These are phyloP conservation scores for Trichosporon sp. DNA, from an alignment of 1,284 basidiomycete genomes.

Conservation along the genomic window DNA sequence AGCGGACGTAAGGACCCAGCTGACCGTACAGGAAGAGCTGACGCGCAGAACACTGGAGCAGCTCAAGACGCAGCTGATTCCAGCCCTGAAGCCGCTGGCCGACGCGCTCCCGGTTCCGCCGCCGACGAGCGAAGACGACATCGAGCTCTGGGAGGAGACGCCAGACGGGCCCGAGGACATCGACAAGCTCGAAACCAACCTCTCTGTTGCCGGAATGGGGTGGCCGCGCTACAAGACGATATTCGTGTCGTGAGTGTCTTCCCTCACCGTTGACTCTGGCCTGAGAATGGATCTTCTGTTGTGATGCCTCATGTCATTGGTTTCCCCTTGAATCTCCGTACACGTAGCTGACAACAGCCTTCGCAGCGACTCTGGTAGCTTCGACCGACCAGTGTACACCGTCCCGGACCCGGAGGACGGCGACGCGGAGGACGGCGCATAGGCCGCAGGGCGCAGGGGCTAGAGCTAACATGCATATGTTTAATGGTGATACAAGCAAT, in stretches of 20 bases:
- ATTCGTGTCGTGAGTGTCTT: conserved; percentile 35
- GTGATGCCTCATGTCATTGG: neutral
- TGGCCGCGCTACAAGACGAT: conserved; percentile 42
- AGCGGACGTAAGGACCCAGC: conserved; percentile 31
- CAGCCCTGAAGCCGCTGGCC: conserved; percentile 29
- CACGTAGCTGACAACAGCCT: conserved; percentile 24
- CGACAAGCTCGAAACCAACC: conserved; percentile 12
- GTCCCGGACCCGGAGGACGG: conserved; percentile 21
- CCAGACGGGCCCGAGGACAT: conserved; percentile 13
- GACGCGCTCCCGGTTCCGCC: conserved; percentile 15
- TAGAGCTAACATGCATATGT: conserved; percentile 8
- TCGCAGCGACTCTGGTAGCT: conserved; percentile 27
- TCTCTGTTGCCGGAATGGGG: conserved; percentile 22
- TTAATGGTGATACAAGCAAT: neutral
- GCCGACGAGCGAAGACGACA: conserved; percentile 23
- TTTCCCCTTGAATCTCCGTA: too few relatives aligned
- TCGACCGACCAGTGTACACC: conserved; percentile 30
- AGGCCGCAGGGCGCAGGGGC: neutral
- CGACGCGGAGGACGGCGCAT: conserved; percentile 13
- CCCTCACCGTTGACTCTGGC: too few relatives aligned
- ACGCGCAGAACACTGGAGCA: conserved; percentile 8
- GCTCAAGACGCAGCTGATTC: conserved; percentile 22
- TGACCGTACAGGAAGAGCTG: neutral
- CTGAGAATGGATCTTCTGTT: too few relatives aligned
- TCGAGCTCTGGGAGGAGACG: conserved; percentile 36